These are phyloP conservation scores for Hypoxylon sp. DNA, from an alignment of 2,329 filamentous ascomycete genomes.

Conservation along the genomic window DNA sequence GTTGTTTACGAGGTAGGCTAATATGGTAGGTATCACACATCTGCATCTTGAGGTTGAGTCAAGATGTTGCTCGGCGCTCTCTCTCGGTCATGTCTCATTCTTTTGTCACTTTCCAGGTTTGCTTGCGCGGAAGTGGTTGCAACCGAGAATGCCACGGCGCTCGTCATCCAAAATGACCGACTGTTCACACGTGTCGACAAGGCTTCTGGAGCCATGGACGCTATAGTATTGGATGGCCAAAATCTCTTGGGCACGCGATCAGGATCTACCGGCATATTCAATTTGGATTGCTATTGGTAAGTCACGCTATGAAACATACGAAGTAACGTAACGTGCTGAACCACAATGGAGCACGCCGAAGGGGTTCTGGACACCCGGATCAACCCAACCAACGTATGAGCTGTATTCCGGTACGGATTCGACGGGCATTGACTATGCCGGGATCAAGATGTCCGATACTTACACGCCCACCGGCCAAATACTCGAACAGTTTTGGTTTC, in stretches of 20 bases:
- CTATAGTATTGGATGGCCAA: conserved; percentile 57
- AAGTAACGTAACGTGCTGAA: conserved; percentile 39
- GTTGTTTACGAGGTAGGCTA: conserved; percentile 40
- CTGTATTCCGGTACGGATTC: conserved; percentile 67
- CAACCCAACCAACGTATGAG: conserved; percentile 62
- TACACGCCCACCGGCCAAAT: conserved; percentile 71
- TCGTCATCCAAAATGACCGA: conserved; percentile 58
- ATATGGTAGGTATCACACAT: conserved; percentile 39
- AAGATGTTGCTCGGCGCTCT: conserved; percentile 40
- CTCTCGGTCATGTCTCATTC: conserved; percentile 31
- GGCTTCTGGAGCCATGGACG: conserved; percentile 56
- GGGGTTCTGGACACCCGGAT: conserved; percentile 72
- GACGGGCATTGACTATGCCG: conserved; percentile 67
- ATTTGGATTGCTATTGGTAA: conserved; percentile 74
- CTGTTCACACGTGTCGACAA: conserved; percentile 58
- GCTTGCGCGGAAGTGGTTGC: conserved; percentile 51
- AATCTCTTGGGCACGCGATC: conserved; percentile 66
- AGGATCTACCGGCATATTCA: conserved; percentile 67
- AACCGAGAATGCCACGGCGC: conserved; percentile 55
- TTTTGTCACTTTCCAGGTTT: conserved; percentile 33
- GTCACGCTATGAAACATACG: conserved; percentile 27
- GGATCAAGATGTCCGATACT: conserved; percentile 72
- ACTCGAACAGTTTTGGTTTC: conserved; percentile 76
- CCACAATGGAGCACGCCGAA: conserved; percentile 59
- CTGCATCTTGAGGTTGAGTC: conserved; percentile 30